Evolutionary conservation across 768 basidiomycete genomes (phyloP), one percentile per base, ranked within the genome.

Genomic region (Calocybe gangraenosa): DNA sequence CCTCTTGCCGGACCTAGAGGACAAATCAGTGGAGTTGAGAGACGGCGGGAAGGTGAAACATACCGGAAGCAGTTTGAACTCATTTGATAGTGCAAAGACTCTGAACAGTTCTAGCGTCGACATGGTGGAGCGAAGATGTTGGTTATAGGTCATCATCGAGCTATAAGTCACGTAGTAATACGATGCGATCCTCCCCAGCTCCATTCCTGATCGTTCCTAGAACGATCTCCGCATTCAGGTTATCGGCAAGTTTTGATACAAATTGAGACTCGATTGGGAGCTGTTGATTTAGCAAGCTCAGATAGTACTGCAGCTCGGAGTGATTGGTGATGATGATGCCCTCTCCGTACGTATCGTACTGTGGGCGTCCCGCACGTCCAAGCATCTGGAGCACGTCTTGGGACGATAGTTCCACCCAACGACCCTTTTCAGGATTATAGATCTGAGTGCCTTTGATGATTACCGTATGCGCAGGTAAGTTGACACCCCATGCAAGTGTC

Each of bases 401-500:
- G 0, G 86, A 82, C 1, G 91, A 94, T 5, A 98, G 68, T 62
- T 98, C 96, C 3, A 89, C 87, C 96, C 96, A 99, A 3, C 89
- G 82, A 15, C 96, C 96, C 67, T 98, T 96, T 66, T 96, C 94
- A 0, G 96, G 96, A 64, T 96, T 97, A 68, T 98, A 99, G 50
- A 98, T 94, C 67, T 98, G 94, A 0, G 96, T 98, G n/a, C 96
- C 96, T 63, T 98, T 99, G 75, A 99, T 97, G 69, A 98, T 92
- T 66, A 97, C 95, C 7, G 92, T 87, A 53, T 98, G 96, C 1
- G 94, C 95, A 2, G 96, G 96, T 0, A 98, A 70, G 61, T 99
- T 99, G 66, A 99, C 95, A 70, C 95, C 96, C 96, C 96, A 99
- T 0, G 96, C 96, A 30, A 99, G 83, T 2, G 95, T 98, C 3